A percentile compares a stretch with the other conserved stretches of the same genome.
Conservation (phyloP, 1,139 yeast genomes). For the Taphrina populina region DNA sequence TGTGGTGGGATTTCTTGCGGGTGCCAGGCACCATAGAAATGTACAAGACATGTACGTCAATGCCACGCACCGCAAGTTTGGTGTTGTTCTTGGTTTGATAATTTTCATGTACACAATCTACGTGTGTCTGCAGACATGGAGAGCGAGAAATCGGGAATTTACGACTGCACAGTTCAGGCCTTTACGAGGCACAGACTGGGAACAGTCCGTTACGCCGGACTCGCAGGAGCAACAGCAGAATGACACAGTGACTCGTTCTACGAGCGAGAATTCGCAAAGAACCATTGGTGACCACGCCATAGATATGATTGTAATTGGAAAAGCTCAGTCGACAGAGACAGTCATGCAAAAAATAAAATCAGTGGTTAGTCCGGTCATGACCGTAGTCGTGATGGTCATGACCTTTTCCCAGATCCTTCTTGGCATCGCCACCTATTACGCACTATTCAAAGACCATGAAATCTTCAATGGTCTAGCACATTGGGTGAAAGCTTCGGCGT, state of each 20-base stretch:
- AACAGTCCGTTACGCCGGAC: no score
- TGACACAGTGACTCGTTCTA: no score
- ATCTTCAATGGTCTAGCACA: constrained; percentile 88
- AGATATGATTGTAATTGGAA: no score
- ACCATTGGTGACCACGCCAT: no score
- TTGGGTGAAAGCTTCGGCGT: constrained; percentile 93
- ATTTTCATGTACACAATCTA: constrained; percentile 34
- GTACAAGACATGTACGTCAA: constrained; percentile 70
- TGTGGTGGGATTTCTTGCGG: constrained; percentile 53
- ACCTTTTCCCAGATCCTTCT: constrained; percentile 63
- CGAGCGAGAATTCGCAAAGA: no score
- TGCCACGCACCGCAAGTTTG: constrained; percentile 62
- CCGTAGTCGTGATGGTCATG: constrained; percentile 62
- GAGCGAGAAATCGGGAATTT: no score
- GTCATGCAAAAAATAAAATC: background rate
- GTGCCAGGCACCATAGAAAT: constrained; percentile 60
- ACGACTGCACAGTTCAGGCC: no score
- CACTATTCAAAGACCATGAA: constrained; percentile 63
- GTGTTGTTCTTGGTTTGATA: constrained; percentile 43
- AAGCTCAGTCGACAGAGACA: background rate
- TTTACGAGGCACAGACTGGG: no score
- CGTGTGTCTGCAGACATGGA: no score
- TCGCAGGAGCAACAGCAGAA: no score
- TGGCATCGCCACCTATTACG: constrained; percentile 71
- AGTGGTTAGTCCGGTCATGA: constrained; percentile 49